A percentile compares a stretch with the other conserved stretches of the same genome.
These are phyloP conservation scores for Stagonosporopsis cucurbitacearum DNA, from an alignment of 2,329 filamentous ascomycete species.

Conservation along the genomic window DNA sequence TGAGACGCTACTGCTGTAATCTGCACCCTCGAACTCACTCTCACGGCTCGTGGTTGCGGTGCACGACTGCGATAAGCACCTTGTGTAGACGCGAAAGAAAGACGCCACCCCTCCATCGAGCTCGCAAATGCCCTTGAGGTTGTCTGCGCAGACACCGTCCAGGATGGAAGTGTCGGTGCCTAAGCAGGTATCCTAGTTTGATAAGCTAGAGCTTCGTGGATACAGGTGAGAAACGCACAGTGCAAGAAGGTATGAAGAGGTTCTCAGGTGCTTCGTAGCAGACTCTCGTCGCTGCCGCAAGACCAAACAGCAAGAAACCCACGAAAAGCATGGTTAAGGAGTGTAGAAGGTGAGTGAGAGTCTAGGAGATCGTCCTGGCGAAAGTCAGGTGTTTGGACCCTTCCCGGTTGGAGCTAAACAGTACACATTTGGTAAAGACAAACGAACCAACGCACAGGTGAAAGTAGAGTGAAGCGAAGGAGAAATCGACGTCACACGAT, in stretches of 20 bases:
- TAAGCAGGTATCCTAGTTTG: background rate
- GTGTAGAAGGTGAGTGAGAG: background rate
- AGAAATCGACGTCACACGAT: background rate
- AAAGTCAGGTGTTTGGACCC: background rate
- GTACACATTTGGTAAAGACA: background rate
- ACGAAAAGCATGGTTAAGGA: background rate
- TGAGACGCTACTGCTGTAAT: background rate
- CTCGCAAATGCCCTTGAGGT: conserved; percentile 1
- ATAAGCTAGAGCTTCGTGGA: background rate
- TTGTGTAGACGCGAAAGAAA: background rate
- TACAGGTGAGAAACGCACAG: background rate
- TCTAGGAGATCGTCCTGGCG: background rate
- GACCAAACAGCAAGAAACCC: background rate
- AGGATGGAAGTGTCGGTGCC: background rate
- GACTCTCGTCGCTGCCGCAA: background rate
- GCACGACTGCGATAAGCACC: background rate
- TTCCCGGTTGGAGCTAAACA: background rate
- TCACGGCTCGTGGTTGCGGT: background rate
- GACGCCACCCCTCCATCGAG: conserved; percentile 2
- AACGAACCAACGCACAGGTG: background rate
- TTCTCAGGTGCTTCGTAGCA: background rate
- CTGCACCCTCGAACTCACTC: background rate
- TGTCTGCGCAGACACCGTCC: conserved; percentile 8
- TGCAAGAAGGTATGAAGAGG: background rate
- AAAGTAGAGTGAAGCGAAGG: background rate